Conservation (phyloP, 257 asterid species). For the Fraxinus americana region DNA sequence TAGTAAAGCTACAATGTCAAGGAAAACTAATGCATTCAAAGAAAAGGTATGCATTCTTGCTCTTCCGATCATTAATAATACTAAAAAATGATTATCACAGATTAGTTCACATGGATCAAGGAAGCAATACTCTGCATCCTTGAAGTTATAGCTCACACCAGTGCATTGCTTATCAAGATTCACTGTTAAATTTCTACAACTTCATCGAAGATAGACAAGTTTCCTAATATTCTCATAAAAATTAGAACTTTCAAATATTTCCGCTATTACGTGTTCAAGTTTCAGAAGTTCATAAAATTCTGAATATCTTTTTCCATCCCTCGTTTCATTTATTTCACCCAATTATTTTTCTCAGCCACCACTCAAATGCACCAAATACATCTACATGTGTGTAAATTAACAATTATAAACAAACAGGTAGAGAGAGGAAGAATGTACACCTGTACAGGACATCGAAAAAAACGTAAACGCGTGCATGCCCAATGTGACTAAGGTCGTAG, state of each 20-base stretch:
- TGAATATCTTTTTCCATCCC: neutral
- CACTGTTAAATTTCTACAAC: neutral
- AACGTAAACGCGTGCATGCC: conserved; percentile 96
- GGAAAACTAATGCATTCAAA: too few relatives aligned
- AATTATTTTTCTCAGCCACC: neutral
- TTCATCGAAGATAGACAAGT: neutral
- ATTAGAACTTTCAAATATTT: neutral
- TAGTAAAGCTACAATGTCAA: too few relatives aligned
- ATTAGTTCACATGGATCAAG: neutral
- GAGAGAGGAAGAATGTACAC: conserved; percentile 34
- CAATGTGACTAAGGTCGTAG: conserved; percentile 97
- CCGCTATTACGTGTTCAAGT: neutral
- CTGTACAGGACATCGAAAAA: conserved; percentile 85
- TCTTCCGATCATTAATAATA: neutral
- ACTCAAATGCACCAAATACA: conserved; percentile 17
- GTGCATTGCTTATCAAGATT: neutral
- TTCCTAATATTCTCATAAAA: neutral
- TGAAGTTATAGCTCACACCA: neutral
- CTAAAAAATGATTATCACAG: neutral
- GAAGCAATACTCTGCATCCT: neutral
- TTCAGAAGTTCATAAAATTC: neutral
- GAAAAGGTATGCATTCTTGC: neutral
- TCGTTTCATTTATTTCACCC: neutral
- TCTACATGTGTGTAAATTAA: neutral
- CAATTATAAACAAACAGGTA: neutral